Evolutionary conservation across 768 basidiomycete genomes (phyloP), one percentile per base, ranked within the genome.

Genomic region (Mycena kentingensis): DNA sequence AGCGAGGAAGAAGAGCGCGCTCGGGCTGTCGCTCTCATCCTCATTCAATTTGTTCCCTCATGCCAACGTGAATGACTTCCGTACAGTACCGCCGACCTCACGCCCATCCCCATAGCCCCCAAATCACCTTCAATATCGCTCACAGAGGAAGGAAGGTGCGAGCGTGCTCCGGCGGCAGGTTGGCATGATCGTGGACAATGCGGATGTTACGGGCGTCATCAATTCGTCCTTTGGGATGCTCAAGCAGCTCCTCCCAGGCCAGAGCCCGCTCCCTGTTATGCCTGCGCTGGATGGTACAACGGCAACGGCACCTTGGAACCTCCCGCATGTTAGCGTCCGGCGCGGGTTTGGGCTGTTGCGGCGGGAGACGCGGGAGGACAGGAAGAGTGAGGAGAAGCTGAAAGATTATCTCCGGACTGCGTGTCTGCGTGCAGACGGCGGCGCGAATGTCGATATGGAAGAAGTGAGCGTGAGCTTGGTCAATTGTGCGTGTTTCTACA

Each of bases 201-300:
- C 94, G 16, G 85, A 92, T 35, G 89, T 92, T 46, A 85, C 79
- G 5, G 93, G 90, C 21, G 93, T 97, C 46, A 88, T 96, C 42
- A 93, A 96, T 65, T 83, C 91, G 0, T 91, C 90, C 2, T 93
- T 95, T 69, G 89, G 90, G 16, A 89, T 93, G 57, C 75, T 97
- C 15, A 81, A 90, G 16, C 85, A 90, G 4, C 73, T 94, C 36
- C 77, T 95, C 47, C 92, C 81, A 0, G 74, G 74, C 65, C 68
- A 22, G 60, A 64, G 56, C 58, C 72, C 46, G 51, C 62, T 46
- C 50, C 58, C 65, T 11, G 25, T 62, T 18, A 58, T 49, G 11
- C 58, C 58, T 19, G 54, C 53, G 25, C 46, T 53, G 24, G 61
- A 56, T 43, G 52, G 48, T 27, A 52, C 43, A 24, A 31, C 65